Percentiles rank a stretch among this genome's conserved stretches.
phyloP scores from a whole-genome alignment of 768 basidiomycete genomes.

The Pleurotus platypus region DNA sequence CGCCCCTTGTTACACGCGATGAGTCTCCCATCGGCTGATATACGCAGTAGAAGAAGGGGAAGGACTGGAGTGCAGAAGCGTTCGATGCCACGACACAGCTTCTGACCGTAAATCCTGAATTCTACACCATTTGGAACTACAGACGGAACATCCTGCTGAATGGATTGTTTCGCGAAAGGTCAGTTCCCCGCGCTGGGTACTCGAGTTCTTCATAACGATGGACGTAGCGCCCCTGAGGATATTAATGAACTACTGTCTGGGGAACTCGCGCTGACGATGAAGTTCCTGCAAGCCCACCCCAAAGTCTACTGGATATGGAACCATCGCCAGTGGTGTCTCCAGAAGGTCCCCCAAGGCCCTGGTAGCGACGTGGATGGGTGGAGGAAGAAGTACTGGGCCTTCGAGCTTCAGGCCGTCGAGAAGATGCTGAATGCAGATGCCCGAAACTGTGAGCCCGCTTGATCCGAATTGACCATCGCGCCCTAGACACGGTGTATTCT shows the following conservation, averaged over 20 bases:
- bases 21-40: too few relatives aligned
- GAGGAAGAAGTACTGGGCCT: constrained; percentile 79
- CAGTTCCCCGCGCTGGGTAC: constrained; percentile 10
- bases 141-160: constrained; percentile 73
- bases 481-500: not conserved
- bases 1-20: constrained; percentile 15
- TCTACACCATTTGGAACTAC: constrained; percentile 97
- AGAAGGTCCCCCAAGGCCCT: constrained; percentile 77
- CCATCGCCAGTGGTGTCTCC: constrained; percentile 93
- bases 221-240: constrained; percentile 38
- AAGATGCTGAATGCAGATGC: constrained; percentile 90
- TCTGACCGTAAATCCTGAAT: constrained; percentile 87
- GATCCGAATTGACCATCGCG: not conserved
- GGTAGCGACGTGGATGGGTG: constrained; percentile 53
- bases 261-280: constrained; percentile 80
- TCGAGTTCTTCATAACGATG: constrained; percentile 31
- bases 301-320: constrained; percentile 99
- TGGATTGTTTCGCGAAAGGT: constrained; percentile 71
- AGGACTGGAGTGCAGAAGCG: constrained; percentile 71
- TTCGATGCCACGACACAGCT: constrained; percentile 74
- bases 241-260: constrained; percentile 60
- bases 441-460: constrained; percentile 75
- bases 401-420: constrained; percentile 84
- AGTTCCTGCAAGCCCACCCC: constrained; percentile 78
- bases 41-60: constrained; percentile 55